phyloP scores from a whole-genome alignment of 78 protist genomes.

The Paulinella micropora region DNA sequence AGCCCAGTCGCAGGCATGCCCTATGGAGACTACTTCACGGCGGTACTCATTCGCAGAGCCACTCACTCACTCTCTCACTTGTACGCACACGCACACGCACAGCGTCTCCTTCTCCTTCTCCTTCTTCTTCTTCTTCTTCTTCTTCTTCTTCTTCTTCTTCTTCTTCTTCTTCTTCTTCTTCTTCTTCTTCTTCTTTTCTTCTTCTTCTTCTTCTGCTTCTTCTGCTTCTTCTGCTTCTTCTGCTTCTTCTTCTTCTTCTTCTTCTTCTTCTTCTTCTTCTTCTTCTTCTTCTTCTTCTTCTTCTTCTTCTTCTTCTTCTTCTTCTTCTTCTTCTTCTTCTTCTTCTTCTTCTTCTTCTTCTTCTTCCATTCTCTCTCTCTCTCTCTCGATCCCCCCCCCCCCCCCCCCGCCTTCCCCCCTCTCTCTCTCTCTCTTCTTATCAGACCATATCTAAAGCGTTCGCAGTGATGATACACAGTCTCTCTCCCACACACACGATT shows the following conservation, averaged over 20 bases:
- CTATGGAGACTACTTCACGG: slow-evolving; percentile 17
- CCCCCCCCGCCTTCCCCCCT: too few relatives aligned
- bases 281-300: neutral
- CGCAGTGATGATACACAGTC: neutral
- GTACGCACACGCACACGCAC: too few relatives aligned
- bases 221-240: too few relatives aligned
- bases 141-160: neutral
- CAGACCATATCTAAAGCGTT: neutral
- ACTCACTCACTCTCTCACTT: neutral
- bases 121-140: neutral
- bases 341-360: neutral
- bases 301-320: neutral
- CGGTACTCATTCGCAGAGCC: too few relatives aligned
- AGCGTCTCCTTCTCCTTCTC: too few relatives aligned
- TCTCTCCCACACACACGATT: neutral
- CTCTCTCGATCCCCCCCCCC: neutral
- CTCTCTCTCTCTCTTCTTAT: neutral
- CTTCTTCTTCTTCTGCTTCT: too few relatives aligned
- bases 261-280: neutral
- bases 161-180: neutral
- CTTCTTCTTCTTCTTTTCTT: neutral
- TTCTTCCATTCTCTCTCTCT: neutral
- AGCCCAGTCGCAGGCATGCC: neutral
- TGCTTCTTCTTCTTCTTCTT: too few relatives aligned
- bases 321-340: neutral